Base-by-base conservation (phyloP, 345 rosid species). In the Garcia nutans region DNA sequence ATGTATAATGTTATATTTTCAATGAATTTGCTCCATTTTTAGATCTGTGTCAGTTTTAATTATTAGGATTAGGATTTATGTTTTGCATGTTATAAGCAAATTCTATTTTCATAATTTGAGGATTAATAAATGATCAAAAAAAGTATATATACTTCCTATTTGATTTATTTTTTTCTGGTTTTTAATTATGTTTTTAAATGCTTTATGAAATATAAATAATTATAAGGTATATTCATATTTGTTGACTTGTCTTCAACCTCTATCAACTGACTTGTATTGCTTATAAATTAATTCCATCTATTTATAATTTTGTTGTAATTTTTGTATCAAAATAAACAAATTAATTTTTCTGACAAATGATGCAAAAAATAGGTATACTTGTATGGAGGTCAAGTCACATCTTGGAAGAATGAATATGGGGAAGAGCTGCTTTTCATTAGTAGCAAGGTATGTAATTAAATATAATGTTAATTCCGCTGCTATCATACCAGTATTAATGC, bases 321-420 rank as follows among this genome's bases (percentile, higher is more conserved):
- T n/a, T 28, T 23, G 63, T 28, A 58, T 58, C 63, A 58, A 10
- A n/a, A n/a, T n/a, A 37, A 37, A 37, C 5, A 6, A 3, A 37
- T 37, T 37, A 37, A 37, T 37, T 37, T 37, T 37, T 37, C 41
- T 37, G 6, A 37, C 7, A 6, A 37, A 6, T 37, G 41, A 5
- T 37, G 31, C 31, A 28, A 28, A n/a, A n/a, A 28, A 37, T 83
- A 96, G 98, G 87, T 96, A 13, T 96, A 92, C 76, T 79, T 93
- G 86, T 89, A 88, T 76, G 98, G 98, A 17, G 98, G 88, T 71
- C 98, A 93, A 47, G 97, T 96, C 71, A 96, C 98, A 41, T 93
- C 99, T 78, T 96, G 99, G 99, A 93, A 88, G 89, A 93, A 96
- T 86, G 95, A 88, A 65, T 87, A 86, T 66, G 90, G 95, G 65